Evolutionary conservation across 2,329 filamentous ascomycete genomes (phyloP).

Genomic region (Cercospora citrullina): DNA sequence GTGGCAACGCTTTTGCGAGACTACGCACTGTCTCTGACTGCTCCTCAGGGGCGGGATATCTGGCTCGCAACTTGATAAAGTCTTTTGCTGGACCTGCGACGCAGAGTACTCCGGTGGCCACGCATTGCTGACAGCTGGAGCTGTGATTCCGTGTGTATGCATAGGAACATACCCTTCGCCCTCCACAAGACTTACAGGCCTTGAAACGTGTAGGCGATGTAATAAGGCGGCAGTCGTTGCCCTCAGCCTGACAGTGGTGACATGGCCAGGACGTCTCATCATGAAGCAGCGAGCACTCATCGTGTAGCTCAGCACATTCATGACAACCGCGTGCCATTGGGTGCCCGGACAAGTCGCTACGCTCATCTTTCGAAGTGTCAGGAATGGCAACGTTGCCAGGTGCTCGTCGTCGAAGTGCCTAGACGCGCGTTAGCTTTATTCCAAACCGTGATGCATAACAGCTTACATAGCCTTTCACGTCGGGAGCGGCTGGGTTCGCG

Average conservation of each 20-base stretch:
- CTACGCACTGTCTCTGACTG: conserved; percentile 11
- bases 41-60: conserved; percentile 27
- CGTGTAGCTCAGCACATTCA: conserved; percentile 11
- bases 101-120: conserved; percentile 34
- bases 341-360: conserved; percentile 19
- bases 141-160: conserved; percentile 30
- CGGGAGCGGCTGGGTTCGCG: not conserved
- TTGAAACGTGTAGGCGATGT: conserved; percentile 38
- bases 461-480: conserved; percentile 1
- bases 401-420: conserved; percentile 2
- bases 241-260: conserved; percentile 36
- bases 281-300: conserved; percentile 40
- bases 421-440: not conserved
- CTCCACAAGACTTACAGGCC: conserved; percentile 40
- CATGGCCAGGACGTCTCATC: conserved; percentile 43
- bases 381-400: not conserved
- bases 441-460: not conserved
- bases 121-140: conserved; percentile 40
- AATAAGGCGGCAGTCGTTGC: conserved; percentile 41
- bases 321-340: conserved; percentile 25
- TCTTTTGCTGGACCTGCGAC: conserved; percentile 41
- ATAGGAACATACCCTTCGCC: conserved; percentile 41
- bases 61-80: conserved; percentile 25
- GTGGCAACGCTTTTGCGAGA: not conserved
- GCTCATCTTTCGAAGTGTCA: not conserved